phyloP scores from a whole-genome alignment of 306 rosid genomes.

The Cucurbita ficifolia region DNA sequence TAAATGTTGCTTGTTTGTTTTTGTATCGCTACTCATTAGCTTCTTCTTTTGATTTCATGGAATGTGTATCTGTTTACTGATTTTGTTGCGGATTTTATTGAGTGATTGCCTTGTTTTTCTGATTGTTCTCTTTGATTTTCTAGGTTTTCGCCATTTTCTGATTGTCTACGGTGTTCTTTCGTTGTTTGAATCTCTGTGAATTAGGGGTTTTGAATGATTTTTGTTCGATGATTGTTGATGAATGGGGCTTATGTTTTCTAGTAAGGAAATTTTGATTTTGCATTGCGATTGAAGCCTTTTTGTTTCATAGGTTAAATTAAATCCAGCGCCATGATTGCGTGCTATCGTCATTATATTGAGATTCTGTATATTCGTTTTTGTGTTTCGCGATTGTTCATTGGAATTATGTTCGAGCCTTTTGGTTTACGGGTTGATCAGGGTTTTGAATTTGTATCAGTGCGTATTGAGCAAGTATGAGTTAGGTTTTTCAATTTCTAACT shows the following conservation, averaged over 20 bases:
- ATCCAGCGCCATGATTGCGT: background rate
- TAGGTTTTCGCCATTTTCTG: background rate
- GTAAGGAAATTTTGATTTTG: background rate
- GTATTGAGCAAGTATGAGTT: background rate
- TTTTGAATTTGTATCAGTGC: background rate
- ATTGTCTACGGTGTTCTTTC: background rate
- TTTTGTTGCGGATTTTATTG: background rate
- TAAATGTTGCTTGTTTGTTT: background rate
- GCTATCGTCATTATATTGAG: background rate
- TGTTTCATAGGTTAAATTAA: background rate
- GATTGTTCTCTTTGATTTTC: background rate
- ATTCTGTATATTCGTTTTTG: background rate
- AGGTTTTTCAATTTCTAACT: constrained; percentile 4
- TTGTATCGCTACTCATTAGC: background rate
- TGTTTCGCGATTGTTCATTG: background rate
- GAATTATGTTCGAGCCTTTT: background rate
- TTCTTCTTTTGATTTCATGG: background rate
- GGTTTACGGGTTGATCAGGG: background rate
- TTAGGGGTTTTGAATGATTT: background rate
- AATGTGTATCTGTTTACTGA: background rate
- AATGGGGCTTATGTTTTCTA: background rate
- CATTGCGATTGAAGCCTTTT: background rate
- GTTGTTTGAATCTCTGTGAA: background rate
- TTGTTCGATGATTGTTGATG: background rate
- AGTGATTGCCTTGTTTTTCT: background rate